phyloP scores from a whole-genome alignment of 2,329 filamentous ascomycete species.

The Colletotrichum falcatum region DNA sequence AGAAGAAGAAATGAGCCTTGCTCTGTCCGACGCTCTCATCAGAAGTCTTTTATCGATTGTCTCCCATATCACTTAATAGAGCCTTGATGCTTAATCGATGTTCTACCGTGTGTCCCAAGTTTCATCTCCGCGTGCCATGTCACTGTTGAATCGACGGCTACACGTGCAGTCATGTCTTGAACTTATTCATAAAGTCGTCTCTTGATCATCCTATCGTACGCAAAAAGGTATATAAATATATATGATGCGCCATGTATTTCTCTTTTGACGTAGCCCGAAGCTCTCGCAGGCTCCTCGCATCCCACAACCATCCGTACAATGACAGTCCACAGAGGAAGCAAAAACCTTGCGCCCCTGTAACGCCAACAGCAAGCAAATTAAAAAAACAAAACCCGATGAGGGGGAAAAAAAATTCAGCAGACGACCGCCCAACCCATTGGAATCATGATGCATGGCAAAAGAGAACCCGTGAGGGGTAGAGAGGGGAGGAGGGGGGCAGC shows the following conservation, averaged over 20 bases:
- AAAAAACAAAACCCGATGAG: no score
- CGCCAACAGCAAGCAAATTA: not conserved
- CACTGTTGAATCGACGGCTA: not conserved
- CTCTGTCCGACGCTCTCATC: conserved; percentile 16
- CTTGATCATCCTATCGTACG: conserved; percentile 8
- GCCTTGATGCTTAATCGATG: conserved; percentile 20
- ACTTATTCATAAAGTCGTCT: conserved; percentile 27
- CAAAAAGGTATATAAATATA: conserved; percentile 23
- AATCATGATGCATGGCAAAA: not conserved
- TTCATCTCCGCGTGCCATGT: no score
- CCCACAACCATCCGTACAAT: not conserved
- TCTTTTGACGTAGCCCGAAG: not conserved
- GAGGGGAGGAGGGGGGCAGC: not conserved
- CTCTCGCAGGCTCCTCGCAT: not conserved
- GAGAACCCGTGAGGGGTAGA: not conserved
- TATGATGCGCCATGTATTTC: conserved; percentile 16
- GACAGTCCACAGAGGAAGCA: conserved; percentile 16
- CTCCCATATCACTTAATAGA: conserved; percentile 27
- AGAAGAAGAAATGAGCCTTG: conserved; percentile 51
- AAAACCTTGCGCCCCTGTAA: not conserved
- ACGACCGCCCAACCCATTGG: conserved; percentile 13
- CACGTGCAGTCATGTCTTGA: not conserved
- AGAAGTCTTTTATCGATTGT: not conserved
- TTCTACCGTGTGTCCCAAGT: not conserved
- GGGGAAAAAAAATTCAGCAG: no score